Base-by-base conservation (phyloP, 768 basidiomycete species). In the Pulveroboletus sp. region DNA sequence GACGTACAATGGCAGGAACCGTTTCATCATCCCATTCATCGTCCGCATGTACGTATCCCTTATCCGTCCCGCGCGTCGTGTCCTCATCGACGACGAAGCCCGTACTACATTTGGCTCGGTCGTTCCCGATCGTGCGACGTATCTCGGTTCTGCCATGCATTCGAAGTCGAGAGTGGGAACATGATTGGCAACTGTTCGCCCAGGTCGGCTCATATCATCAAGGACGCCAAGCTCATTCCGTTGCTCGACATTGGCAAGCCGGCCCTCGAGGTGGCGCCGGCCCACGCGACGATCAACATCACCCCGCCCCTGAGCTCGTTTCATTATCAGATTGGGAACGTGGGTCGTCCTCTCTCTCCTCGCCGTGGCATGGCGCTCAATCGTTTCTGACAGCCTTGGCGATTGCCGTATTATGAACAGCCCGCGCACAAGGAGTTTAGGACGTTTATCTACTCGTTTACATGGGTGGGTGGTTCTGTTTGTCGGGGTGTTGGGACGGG, bases 51-150 rank as follows among this genome's bases (percentile, higher is more conserved):
- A 32, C 45, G 78, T 66, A 2, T 6, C 56, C 45, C 24, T 12
- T 29, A 13, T 31, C 2, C 6, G 12, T 14, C 33, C 19, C 21
- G 34, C 0, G 40, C 38, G 50, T 27, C 25, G 25, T 4, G 17
- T 36, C 10, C 37, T 40, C 14, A 50, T 33, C 19, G 6, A 29
- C 21, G 25, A 14, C 14, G 33, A 3, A 82, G 78, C 24, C 81
- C 82, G 0, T 85, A 85, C 69, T 89, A 88, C 62, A 80, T 90
- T 55, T 88, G 84, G 77, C 73, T 90, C 25, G 86, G 85, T 31
- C 80, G 84, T 42, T 78, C 84, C 9, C 80, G 84, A 21, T 68
- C 75, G 4, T 76, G 80, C 50, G 81, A 85, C 50, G 78, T 81
- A 14, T 73, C 82, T 2, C 70, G 69, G 3, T 73, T 76, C 40